Percentiles rank a stretch among this genome's conserved stretches.
Evolutionary conservation across 73 alveolate genomes (phyloP).

Genomic region (Stentor coeruleus): DNA sequence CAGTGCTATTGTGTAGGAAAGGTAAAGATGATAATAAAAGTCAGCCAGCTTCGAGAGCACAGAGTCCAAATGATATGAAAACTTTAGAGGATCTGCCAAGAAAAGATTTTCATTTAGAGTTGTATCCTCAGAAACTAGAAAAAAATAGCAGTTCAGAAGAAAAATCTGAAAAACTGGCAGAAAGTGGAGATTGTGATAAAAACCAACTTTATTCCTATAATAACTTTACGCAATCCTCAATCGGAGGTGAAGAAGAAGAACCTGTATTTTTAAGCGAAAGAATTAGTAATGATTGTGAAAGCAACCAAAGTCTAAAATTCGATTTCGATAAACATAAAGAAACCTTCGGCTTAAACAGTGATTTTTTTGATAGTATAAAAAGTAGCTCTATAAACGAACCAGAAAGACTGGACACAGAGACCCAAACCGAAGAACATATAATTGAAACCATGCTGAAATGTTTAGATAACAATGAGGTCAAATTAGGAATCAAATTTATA

Average conservation of each 20-base stretch:
- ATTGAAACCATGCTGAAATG: neutral
- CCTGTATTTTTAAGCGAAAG: neutral
- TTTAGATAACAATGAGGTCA: neutral
- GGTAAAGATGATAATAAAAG: neutral
- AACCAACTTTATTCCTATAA: too few species aligned
- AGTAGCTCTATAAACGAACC: too few species aligned
- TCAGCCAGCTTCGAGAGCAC: neutral
- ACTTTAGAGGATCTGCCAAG: neutral
- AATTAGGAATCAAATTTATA: neutral
- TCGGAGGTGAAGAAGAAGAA: neutral
- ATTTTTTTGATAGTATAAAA: neutral
- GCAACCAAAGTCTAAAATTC: neutral
- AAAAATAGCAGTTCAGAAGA: neutral
- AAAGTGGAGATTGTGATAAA: too few species aligned
- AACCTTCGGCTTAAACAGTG: neutral
- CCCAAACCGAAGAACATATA: neutral
- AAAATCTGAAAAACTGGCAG: too few species aligned
- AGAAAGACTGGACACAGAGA: neutral
- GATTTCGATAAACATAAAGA: neutral
- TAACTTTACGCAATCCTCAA: neutral
- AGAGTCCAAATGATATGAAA: neutral
- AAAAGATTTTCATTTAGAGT: neutral
- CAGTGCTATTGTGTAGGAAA: neutral
- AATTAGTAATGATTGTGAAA: neutral
- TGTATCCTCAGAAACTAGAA: neutral